Evolutionary conservation across 805 yeast genomes (phyloP).

Genomic region (Torulaspora indica): DNA sequence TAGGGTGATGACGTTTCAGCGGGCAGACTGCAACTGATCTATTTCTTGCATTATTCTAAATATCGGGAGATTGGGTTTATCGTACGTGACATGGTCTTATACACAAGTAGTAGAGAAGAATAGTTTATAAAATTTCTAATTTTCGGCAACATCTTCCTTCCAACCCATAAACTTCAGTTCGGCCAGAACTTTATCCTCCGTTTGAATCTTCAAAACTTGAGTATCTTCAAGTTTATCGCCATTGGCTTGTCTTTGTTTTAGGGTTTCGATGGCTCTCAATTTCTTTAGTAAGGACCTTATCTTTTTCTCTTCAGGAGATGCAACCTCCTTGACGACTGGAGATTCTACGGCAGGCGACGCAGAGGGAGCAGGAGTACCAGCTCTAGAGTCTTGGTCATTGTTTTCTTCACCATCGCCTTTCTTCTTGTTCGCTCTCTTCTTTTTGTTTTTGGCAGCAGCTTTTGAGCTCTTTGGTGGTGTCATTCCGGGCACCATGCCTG

Average conservation of each 20-base stretch:
- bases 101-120: neutral
- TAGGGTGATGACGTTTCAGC: no score
- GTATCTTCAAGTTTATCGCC: slow-evolving; percentile 90
- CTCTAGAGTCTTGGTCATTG: slow-evolving; percentile 9
- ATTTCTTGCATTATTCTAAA: no score
- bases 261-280: slow-evolving; percentile 87
- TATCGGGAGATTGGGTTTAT: neutral
- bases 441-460: slow-evolving; percentile 66
- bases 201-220: slow-evolving; percentile 80
- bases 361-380: slow-evolving; percentile 16
- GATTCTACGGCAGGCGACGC: slow-evolving; percentile 7
- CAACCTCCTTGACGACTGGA: slow-evolving; percentile 29
- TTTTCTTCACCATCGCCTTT: slow-evolving; percentile 21
- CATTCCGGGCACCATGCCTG: slow-evolving; percentile 40
- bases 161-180: slow-evolving; percentile 78
- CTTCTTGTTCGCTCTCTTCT: slow-evolving; percentile 64
- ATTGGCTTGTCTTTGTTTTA: slow-evolving; percentile 75
- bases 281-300: slow-evolving; percentile 86
- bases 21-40: no score
- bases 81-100: neutral
- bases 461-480: slow-evolving; percentile 54
- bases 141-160: slow-evolving; percentile 37
- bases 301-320: slow-evolving; percentile 86
- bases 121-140: neutral
- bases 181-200: slow-evolving; percentile 73